Conservation (phyloP, 345 rosid species). For the Rhizophora mangle region DNA sequence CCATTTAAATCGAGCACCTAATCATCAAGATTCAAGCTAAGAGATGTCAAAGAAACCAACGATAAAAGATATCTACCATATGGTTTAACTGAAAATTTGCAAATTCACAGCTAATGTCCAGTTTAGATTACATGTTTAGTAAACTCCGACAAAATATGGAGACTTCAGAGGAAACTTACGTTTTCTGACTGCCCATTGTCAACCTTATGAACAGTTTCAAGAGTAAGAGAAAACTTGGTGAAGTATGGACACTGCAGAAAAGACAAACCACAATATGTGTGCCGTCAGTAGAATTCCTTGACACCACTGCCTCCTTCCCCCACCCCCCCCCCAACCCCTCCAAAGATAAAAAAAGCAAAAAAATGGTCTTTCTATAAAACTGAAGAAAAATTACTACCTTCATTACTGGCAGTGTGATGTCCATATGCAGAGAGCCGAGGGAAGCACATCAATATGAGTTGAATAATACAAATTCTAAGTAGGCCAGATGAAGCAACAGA, state of each 20-base stretch:
- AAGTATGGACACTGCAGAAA: slow-evolving; percentile 70
- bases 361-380: background rate
- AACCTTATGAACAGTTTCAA: slow-evolving; percentile 57
- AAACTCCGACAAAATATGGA: background rate
- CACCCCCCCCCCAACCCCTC: background rate
- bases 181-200: slow-evolving; percentile 60
- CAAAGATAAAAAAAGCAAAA: background rate
- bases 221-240: slow-evolving; percentile 52
- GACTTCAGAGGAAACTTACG: slow-evolving; percentile 36
- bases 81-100: background rate
- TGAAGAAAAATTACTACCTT: slow-evolving; percentile 42
- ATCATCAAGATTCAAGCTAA: slow-evolving; percentile 18
- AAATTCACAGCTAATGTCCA: background rate
- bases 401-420: slow-evolving; percentile 38
- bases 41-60: slow-evolving; percentile 8
- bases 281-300: background rate
- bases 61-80: background rate
- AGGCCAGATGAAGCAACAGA: background rate
- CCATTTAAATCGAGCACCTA: slow-evolving; percentile 54
- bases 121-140: background rate
- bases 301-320: too few species aligned
- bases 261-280: slow-evolving; percentile 12
- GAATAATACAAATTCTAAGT: slow-evolving; percentile 1
- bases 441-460: slow-evolving; percentile 26
- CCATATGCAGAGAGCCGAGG: slow-evolving; percentile 21